These are phyloP conservation scores for Chlamydomonas sphaeroides DNA, from an alignment of 139 green algal genomes.

Conservation along the genomic window DNA sequence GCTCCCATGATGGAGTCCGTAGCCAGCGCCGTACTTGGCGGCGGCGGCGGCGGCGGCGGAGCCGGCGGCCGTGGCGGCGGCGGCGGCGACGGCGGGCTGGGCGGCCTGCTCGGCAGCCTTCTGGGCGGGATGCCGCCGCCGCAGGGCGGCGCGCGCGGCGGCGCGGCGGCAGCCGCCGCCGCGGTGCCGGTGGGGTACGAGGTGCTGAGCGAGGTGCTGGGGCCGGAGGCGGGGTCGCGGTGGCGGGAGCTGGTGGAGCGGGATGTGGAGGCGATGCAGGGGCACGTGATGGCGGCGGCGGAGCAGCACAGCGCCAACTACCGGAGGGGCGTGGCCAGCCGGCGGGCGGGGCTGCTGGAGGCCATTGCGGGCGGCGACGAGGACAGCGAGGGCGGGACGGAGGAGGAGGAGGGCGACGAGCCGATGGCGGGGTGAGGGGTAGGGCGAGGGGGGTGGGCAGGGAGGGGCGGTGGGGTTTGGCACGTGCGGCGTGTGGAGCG, in stretches of 20 bases:
- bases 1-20: conserved; percentile 47
- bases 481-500: too few relatives aligned
- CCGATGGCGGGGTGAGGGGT: too few relatives aligned
- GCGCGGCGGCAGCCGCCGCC: neutral
- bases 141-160: neutral
- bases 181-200: conserved; percentile 9
- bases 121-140: conserved; percentile 38
- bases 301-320: conserved; percentile 26
- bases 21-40: conserved; percentile 35
- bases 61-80: conserved; percentile 30
- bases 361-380: neutral
- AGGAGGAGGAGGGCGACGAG: neutral
- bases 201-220: conserved; percentile 34
- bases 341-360: neutral
- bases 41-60: neutral
- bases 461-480: too few relatives aligned
- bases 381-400: neutral
- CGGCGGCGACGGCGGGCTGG: conserved; percentile 24
- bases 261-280: conserved; percentile 33
- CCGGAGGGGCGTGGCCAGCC: neutral
- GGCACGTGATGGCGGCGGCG: conserved; percentile 11
- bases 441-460: too few relatives aligned
- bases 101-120: conserved; percentile 34
- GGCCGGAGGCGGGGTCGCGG: conserved; percentile 17
- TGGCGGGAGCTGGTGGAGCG: conserved; percentile 30